phyloP scores from a whole-genome alignment of 2,329 filamentous ascomycete genomes.

The Trichoderma polysporum region DNA sequence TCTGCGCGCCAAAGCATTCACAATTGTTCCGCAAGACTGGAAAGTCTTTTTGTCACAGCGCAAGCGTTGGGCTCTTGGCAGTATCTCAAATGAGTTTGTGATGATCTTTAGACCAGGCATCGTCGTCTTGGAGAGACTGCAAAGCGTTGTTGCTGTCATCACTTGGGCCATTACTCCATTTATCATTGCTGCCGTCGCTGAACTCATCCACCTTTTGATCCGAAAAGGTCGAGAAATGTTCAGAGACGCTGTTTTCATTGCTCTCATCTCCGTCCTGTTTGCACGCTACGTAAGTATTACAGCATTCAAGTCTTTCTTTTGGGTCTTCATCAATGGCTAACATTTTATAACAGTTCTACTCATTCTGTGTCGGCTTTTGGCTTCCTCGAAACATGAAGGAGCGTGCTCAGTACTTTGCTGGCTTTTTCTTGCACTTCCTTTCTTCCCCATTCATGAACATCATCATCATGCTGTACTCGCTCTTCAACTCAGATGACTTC shows the following conservation, averaged over 20 bases:
- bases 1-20: constrained; percentile 47
- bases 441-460: constrained; percentile 46
- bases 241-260: constrained; percentile 37
- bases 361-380: constrained; percentile 45
- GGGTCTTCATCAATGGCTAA: background rate
- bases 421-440: constrained; percentile 39
- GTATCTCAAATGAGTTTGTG: constrained; percentile 50
- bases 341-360: constrained; percentile 35
- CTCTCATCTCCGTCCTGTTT: constrained; percentile 39
- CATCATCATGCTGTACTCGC: constrained; percentile 42
- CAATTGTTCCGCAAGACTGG: constrained; percentile 46
- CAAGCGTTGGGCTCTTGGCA: constrained; percentile 49
- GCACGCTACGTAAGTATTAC: constrained; percentile 42
- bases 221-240: constrained; percentile 36
- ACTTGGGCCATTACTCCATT: constrained; percentile 49
- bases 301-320: too few species aligned
- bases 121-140: constrained; percentile 44
- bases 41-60: constrained; percentile 50
- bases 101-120: constrained; percentile 46
- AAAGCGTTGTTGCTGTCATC: constrained; percentile 46
- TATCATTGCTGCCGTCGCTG: constrained; percentile 41
- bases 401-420: constrained; percentile 40
- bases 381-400: constrained; percentile 41
- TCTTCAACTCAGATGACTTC: constrained; percentile 46
- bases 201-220: constrained; percentile 38